Evolutionary conservation across 768 basidiomycete genomes (phyloP).

Genomic region (Russula brevipes): DNA sequence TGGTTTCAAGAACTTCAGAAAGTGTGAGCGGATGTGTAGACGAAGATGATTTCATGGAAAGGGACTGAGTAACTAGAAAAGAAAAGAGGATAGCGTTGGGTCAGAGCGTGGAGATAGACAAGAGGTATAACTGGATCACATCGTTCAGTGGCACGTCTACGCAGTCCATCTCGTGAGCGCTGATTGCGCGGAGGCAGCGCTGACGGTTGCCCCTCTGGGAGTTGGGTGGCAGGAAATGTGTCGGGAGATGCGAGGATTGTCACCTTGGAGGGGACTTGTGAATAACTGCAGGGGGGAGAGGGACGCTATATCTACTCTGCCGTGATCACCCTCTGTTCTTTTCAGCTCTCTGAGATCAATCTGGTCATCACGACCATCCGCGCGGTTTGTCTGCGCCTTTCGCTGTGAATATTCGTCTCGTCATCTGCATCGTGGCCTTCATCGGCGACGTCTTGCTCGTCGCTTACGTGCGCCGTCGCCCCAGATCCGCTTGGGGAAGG

Average conservation of each 20-base stretch:
- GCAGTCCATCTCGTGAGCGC: conserved; percentile 1
- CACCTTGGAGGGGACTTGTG: neutral
- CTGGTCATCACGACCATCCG: neutral
- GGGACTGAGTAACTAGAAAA: neutral
- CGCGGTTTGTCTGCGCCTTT: neutral
- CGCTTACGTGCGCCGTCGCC: neutral
- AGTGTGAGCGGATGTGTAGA: conserved; percentile 26
- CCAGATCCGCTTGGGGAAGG: neutral
- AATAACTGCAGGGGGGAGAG: neutral
- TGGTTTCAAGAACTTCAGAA: conserved; percentile 42
- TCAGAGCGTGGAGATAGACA: neutral
- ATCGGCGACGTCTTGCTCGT: neutral
- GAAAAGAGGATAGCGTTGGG: neutral
- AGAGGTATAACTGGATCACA: neutral
- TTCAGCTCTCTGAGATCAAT: neutral
- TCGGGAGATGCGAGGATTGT: neutral
- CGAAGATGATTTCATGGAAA: neutral
- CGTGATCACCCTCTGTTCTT: neutral
- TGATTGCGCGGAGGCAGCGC: neutral
- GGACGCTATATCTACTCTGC: neutral
- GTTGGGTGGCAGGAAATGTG: neutral
- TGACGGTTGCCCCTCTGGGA: neutral
- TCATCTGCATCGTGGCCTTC: neutral
- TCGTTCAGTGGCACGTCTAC: conserved; percentile 14
- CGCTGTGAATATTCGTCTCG: neutral